Evolutionary conservation across 1,139 yeast genomes (phyloP).

Genomic region (Yamadazyma triangularis): DNA sequence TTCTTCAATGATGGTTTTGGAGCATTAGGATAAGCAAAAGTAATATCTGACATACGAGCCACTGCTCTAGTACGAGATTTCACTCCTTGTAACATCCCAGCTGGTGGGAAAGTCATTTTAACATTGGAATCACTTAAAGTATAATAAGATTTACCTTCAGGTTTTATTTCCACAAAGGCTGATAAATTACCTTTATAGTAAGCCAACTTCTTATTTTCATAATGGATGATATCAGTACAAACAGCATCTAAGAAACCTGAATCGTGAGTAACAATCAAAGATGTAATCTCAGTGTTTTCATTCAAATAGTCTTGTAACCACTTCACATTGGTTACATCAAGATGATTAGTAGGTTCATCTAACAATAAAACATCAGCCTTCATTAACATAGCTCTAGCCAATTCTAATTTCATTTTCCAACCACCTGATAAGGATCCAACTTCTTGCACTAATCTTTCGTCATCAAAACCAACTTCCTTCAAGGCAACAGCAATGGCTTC

Average conservation of each 20-base stretch:
- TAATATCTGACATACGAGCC: slow-evolving; percentile 82
- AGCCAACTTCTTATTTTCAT: slow-evolving; percentile 90
- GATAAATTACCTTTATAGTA: slow-evolving; percentile 95
- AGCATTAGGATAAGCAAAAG: slow-evolving; percentile 88
- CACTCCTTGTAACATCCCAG: slow-evolving; percentile 95
- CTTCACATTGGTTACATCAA: slow-evolving; percentile 89
- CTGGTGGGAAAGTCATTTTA: slow-evolving; percentile 98
- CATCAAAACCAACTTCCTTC: slow-evolving; percentile 84
- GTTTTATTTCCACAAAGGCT: slow-evolving; percentile 85
- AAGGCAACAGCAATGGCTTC: slow-evolving; percentile 75
- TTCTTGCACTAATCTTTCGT: slow-evolving; percentile 79
- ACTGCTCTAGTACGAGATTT: slow-evolving; percentile 93
- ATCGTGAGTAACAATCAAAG: slow-evolving; percentile 95
- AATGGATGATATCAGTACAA: slow-evolving; percentile 95
- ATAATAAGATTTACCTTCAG: slow-evolving; percentile 95
- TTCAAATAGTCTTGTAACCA: slow-evolving; percentile 90
- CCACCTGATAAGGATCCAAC: slow-evolving; percentile 98
- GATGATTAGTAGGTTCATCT: slow-evolving; percentile 98
- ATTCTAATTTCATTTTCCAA: slow-evolving; percentile 97
- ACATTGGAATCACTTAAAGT: slow-evolving; percentile 92
- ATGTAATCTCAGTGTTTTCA: slow-evolving; percentile 80
- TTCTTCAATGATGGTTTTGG: slow-evolving; percentile 72
- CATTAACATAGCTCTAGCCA: slow-evolving; percentile 98
- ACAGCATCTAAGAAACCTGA: slow-evolving; percentile 94
- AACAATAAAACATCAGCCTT: slow-evolving; percentile 90